Base-by-base conservation (phyloP, 768 basidiomycete genomes). In the Suillus paluster region DNA sequence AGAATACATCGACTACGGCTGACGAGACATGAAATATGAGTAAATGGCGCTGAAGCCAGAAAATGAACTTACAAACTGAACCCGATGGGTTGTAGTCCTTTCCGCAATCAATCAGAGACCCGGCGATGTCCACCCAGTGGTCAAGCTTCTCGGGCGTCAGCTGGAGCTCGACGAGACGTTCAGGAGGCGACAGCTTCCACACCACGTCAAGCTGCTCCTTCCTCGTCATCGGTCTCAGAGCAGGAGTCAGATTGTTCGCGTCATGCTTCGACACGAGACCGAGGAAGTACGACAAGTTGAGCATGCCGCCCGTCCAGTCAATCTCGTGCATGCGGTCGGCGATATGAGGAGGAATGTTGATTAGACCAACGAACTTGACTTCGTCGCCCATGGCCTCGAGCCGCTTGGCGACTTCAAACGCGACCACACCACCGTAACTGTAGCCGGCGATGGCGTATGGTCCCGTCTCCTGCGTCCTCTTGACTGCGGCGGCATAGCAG, bases 251-350 rank as follows among this genome's bases (percentile, higher is more conserved):
- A 33, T 67, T 63, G 19, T 64, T 41, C 17, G 73, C 69, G 19
- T 66, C 66, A 10, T 74, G 65, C 60, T 74, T 72, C 56, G 52
- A 61, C 36, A 70, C 52, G 55, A 81, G 75, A 36, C 73, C 70
- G n/a, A 81, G 73, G 73, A 81, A 79, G 67, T 77, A 74, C 56
- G 74, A 70, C 42, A 81, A 70, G 65, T 79, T 80, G 57, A 81
- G 67, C 64, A 80, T 69, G 53, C 77, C 76, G 14, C 77, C 71
- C 34, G 75, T 69, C 78, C 78, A 81, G 46, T 71, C 69, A 42
- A 81, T 71, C 65, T 81, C 79, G 60, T 70, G 72, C 79, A 81
- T 76, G 27, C 78, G 75, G 61, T 76, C 73, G 23, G 77, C 69
- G 56, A 78, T 77, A 63, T 75, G 66, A 10, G 78, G 77, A 2